These are phyloP conservation scores for Yarrowia hollandica DNA, from an alignment of 805 yeast species.

Conservation along the genomic window DNA sequence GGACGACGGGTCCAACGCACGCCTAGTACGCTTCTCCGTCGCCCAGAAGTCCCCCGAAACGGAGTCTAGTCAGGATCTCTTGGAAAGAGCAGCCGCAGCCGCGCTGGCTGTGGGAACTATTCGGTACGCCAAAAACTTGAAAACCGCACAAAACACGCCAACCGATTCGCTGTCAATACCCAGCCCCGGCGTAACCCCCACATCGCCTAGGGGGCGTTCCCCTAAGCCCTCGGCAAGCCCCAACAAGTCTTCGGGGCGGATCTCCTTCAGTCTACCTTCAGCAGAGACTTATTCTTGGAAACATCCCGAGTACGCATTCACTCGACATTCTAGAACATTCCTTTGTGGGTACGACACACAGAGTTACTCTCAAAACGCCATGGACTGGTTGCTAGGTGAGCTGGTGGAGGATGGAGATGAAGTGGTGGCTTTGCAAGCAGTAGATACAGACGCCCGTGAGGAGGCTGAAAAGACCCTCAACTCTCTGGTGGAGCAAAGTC, in stretches of 20 bases:
- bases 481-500: conserved; percentile 20
- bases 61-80: background rate
- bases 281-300: conserved; percentile 10
- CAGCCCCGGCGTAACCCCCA: background rate
- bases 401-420: conserved; percentile 50
- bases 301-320: conserved; percentile 40
- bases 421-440: conserved; percentile 48
- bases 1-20: background rate
- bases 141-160: background rate
- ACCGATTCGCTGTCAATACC: background rate
- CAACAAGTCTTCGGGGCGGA: background rate
- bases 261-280: background rate
- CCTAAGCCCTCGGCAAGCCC: background rate
- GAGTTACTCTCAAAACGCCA: conserved; percentile 47
- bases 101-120: background rate
- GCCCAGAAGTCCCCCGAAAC: background rate
- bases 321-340: conserved; percentile 46
- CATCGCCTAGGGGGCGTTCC: background rate
- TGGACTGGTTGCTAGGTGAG: conserved; percentile 50
- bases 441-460: conserved; percentile 37
- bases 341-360: conserved; percentile 49
- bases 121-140: background rate
- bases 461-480: conserved; percentile 44
- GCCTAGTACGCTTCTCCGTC: conserved; percentile 2
- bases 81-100: background rate